Base-by-base conservation (phyloP, 495 filamentous ascomycete species). In the Neurospora hispaniola region DNA sequence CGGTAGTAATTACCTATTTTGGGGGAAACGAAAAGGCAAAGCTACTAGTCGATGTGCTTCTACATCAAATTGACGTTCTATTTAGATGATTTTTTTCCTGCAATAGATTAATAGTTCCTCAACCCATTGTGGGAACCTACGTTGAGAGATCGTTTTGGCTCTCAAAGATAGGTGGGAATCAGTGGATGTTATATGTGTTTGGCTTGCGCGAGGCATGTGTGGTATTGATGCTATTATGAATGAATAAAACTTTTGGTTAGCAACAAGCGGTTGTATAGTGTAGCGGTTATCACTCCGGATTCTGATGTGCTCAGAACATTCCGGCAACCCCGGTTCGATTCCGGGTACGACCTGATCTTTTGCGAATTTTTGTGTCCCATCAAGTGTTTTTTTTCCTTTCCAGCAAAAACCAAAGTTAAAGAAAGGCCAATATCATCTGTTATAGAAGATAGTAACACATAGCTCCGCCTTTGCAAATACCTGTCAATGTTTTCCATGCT, bases 251-350 rank as follows among this genome's bases (percentile, higher is more conserved):
- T 35, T 6, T 1, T 0, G 12, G 6, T 2, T 18, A 2, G 4
- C 6, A 66, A 35, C 27, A 16, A 62, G 54, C 54, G 54, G 54
- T 62, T 62, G 54, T 62, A 62, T 62, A 62, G 54, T 62, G 54
- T 62, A 62, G 54, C 54, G 54, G 54, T 62, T 31, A 62, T 62
- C 54, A 62, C 54, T 62, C 23, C 54, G 23, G 54, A 62, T 62
- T 62, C 54, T 62, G 54, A 59, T 16, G 4, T 20, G 20, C 9
- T 54, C 4, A 23, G 46, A 54, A 54, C 35, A 5, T 38, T 38
- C 35, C 71, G 77, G 77, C 31, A 72, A 79, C 78, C 78, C 78
- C 76, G 76, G 76, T 79, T 79, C 76, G 78, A 79, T 76, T 78
- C 78, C 76, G 78, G 75, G 78, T 78, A 79, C 74, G 78, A 78